Evolutionary conservation across 495 filamentous ascomycete species (phyloP), one percentile per base, ranked within the genome.

Genomic region (Aspergillus steynii): DNA sequence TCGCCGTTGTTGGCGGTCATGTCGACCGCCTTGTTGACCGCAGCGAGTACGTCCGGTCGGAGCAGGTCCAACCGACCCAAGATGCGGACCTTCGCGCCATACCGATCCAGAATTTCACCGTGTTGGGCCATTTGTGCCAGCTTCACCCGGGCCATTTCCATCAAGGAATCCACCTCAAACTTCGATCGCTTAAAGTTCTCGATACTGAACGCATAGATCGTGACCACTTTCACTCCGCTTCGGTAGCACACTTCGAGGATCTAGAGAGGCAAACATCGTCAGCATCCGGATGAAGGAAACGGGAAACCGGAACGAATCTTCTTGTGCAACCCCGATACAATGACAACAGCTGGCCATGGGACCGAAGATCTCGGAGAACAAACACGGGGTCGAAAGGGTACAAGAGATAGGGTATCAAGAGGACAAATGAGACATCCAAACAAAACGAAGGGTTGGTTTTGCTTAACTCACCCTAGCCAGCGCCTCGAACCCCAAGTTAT

Each of bases 101-200:
- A 99, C 53, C 90, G 88, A 65, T 99, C 92, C 51, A 99, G 80
- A 32, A 99, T 78, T 67, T 96, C 93, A 27, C 95, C 95, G 63
- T 99, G 95, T 69, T 97, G 92, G 10, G 89, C 85, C 69, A 99
- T 80, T 68, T 99, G 95, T 26, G 86, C 83, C 14, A 99, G 82
- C 78, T 97, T 97, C 59, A 94, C 85, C 77, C 96, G 96, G 37
- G 93, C 94, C 82, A 99, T 96, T 64, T 96, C 91, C 95, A 99
- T 99, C 54, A 99, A 78, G 15, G 91, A 92, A 72, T 97, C 93
- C 34, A 99, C 96, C 73, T 99, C 95, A 76, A 96, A 94, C 71
- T 93, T 93, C n/a, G 92, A 93, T 5, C 95, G 86, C 73, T 98
- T 96, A 81, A 97, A 99, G 77, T 99, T 99, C 75, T 98, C 95